Base-by-base conservation (phyloP, 2,329 filamentous ascomycete species). In the Aphanoascus verrucosus region DNA sequence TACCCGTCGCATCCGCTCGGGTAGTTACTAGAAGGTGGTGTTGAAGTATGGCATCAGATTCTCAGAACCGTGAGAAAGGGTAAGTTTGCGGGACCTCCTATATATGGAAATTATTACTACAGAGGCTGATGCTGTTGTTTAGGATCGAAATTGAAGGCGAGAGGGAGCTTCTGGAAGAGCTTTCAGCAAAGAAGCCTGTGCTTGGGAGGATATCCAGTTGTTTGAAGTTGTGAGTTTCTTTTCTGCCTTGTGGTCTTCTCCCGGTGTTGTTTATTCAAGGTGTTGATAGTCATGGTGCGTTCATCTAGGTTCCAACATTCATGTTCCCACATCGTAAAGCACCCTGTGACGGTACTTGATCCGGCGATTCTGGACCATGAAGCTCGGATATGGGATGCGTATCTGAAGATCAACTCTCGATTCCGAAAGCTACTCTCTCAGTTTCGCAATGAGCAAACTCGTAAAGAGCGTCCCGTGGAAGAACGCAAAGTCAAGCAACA, bases 401-500 rank as follows among this genome's bases (percentile, higher is more conserved):
- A 97, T 69, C 78, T 80, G 57, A 78, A 80, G 61, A 82, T 94
- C 67, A 94, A 93, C 66, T 77, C 76, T 61, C 82, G 84, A 64
- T 95, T 91, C 71, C 81, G 87, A 63, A 84, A 82, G 64, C 75
- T 81, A 53, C 73, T 91, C 58, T 74, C 76, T 60, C 70, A 76
- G 67, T 79, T 71, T 68, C 72, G 71, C 49, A 74, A 74, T 54
- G 67, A 68, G 34, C 47, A 50, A 37, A 43, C 35, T 40, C 70
- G 70, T 54, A 77, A 75, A 60, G 77, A 76, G 62, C 76, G 74
- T 61, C 73, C 76, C 53, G 79, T 83, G 44, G 78, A 81, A 69
- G 82, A 81, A 62, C 82, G 90, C 58, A 93, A 89, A 69, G 74
- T 91, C 49, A 84, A 87, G 66, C 90, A 86, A 69, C 78, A 84